A percentile compares a stretch with the other conserved stretches of the same genome.
Evolutionary conservation across 345 rosid genomes (phyloP).

Genomic region (Xanthoceras sorbifolium): DNA sequence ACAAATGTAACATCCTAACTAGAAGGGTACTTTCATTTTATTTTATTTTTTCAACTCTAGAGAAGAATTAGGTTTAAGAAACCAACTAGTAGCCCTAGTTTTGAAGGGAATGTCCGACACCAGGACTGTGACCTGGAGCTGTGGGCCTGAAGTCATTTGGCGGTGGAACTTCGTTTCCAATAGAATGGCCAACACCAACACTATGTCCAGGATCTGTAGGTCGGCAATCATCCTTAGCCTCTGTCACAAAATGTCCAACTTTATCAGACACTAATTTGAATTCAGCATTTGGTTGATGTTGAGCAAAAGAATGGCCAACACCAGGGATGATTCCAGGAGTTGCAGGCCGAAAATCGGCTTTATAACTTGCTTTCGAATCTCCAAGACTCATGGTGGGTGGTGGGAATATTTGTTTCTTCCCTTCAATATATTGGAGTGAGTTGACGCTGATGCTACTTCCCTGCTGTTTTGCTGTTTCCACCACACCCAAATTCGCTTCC

Average conservation of each 20-base stretch:
- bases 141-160: slow-evolving; percentile 53
- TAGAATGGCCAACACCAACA: slow-evolving; percentile 41
- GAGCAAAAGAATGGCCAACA: slow-evolving; percentile 27
- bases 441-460: not conserved
- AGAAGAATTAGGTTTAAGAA: not conserved
- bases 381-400: not conserved
- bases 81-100: slow-evolving; percentile 39
- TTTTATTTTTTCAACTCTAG: not conserved
- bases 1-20: no score
- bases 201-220: no score
- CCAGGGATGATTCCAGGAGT: slow-evolving; percentile 48
- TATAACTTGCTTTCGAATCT: not conserved
- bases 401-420: not conserved
- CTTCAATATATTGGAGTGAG: no score
- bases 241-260: slow-evolving; percentile 20
- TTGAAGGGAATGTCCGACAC: slow-evolving; percentile 47
- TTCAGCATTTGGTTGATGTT: not conserved
- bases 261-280: not conserved
- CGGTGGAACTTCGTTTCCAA: no score
- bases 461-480: not conserved
- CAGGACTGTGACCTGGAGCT: slow-evolving; percentile 55
- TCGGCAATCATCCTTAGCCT: no score
- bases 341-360: slow-evolving; percentile 34
- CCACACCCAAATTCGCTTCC: not conserved
- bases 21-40: not conserved